A percentile compares a stretch with the other conserved stretches of the same genome.
These are phyloP conservation scores for Starmera stellimalicola DNA, from an alignment of 1,139 yeast species.

Conservation along the genomic window DNA sequence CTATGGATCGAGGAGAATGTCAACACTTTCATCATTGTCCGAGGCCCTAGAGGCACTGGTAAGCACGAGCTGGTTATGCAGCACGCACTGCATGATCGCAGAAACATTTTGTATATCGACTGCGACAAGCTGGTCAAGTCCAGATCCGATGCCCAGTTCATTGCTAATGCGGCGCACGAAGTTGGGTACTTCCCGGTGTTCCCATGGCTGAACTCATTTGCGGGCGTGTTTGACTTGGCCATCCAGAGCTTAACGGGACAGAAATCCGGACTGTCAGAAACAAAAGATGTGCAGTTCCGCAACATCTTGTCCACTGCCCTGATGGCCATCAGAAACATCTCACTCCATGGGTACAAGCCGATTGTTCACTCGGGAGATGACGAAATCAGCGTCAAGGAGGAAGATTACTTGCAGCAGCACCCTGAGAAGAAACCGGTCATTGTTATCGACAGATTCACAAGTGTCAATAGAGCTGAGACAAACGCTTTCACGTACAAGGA, in stretches of 20 bases:
- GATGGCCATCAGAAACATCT: slow-evolving; percentile 63
- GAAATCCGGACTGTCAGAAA: slow-evolving; percentile 83
- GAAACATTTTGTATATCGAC: slow-evolving; percentile 60
- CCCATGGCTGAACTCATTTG: slow-evolving; percentile 80
- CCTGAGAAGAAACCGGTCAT: slow-evolving; percentile 85
- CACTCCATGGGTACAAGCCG: slow-evolving; percentile 36
- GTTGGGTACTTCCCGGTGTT: slow-evolving; percentile 90
- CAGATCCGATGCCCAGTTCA: slow-evolving; percentile 60
- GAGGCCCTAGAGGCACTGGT: slow-evolving; percentile 94
- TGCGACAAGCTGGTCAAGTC: slow-evolving; percentile 70
- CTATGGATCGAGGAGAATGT: slow-evolving; percentile 72
- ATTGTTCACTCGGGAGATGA: slow-evolving; percentile 21
- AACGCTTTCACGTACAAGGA: slow-evolving; percentile 67
- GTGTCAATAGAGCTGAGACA: slow-evolving; percentile 45
- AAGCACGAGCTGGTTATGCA: slow-evolving; percentile 73
- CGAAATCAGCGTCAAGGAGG: slow-evolving; percentile 45
- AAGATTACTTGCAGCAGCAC: slow-evolving; percentile 73
- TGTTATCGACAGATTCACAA: slow-evolving; percentile 65
- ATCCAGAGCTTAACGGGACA: slow-evolving; percentile 92
- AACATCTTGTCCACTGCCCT: slow-evolving; percentile 70
- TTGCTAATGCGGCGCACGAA: slow-evolving; percentile 62
- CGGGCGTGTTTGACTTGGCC: slow-evolving; percentile 74
- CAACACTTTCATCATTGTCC: slow-evolving; percentile 77
- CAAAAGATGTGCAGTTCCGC: slow-evolving; percentile 74
- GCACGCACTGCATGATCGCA: slow-evolving; percentile 48